These are phyloP conservation scores for Dioszegia crocea DNA, from an alignment of 768 basidiomycete species.

Conservation along the genomic window DNA sequence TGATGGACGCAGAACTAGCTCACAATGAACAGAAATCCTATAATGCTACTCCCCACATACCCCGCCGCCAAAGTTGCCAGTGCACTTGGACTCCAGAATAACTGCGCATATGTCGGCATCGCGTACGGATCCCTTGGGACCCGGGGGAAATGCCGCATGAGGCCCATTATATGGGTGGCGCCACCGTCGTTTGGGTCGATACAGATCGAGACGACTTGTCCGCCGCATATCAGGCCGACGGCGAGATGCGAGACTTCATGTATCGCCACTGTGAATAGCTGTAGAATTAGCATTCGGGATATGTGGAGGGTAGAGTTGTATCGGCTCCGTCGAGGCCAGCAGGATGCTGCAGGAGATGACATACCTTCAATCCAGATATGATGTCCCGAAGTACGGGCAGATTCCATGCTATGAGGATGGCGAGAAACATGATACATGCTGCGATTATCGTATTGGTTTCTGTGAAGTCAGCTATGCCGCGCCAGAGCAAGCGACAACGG, in stretches of 20 bases:
- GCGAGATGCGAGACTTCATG: constrained; percentile 47
- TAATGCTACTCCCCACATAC: constrained; percentile 41
- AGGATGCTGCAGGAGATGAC: constrained; percentile 11
- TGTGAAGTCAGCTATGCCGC: constrained; percentile 16
- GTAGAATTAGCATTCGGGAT: too few relatives aligned
- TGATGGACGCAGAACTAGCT: constrained; percentile 15
- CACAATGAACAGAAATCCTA: constrained; percentile 46
- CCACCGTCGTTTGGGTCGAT: constrained; percentile 46
- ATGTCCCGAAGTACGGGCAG: constrained; percentile 44
- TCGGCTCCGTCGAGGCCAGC: too few relatives aligned
- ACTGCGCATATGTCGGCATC: constrained; percentile 41
- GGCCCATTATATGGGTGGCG: constrained; percentile 39
- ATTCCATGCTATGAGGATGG: constrained; percentile 46
- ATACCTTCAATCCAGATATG: constrained; percentile 46
- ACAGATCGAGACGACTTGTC: constrained; percentile 47
- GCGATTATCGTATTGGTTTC: constrained; percentile 48
- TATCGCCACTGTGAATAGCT: constrained; percentile 44
- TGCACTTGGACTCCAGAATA: constrained; percentile 44
- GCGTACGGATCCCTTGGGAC: constrained; percentile 40
- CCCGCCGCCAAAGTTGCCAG: constrained; percentile 45
- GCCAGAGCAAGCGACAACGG: too few relatives aligned
- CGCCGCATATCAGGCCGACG: constrained; percentile 44
- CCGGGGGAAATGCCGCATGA: constrained; percentile 36
- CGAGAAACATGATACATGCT: constrained; percentile 45
- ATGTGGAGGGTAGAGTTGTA: too few relatives aligned